A percentile compares a stretch with the other conserved stretches of the same genome.
Evolutionary conservation across 2,329 filamentous ascomycete genomes (phyloP).

Genomic region (Aspergillus latus): DNA sequence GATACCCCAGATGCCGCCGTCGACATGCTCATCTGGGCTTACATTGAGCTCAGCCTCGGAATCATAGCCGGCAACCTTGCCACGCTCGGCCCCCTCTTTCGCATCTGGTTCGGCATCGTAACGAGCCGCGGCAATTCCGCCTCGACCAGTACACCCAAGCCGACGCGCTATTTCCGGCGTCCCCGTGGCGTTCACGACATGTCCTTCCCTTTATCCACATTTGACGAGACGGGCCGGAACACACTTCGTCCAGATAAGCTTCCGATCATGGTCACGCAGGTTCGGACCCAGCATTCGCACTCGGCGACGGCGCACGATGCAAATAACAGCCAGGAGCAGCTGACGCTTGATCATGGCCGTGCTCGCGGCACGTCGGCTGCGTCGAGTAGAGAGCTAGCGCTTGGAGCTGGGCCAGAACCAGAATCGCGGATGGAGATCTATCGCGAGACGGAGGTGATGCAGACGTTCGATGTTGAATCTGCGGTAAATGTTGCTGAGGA

Average conservation of each 20-base stretch:
- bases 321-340: slow-evolving; percentile 31
- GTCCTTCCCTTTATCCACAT: slow-evolving; percentile 27
- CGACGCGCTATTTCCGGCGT: slow-evolving; percentile 16
- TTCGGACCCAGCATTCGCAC: slow-evolving; percentile 24
- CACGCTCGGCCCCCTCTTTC: slow-evolving; percentile 51
- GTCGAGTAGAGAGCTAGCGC: background rate
- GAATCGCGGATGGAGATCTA: background rate
- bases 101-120: slow-evolving; percentile 24
- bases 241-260: slow-evolving; percentile 32
- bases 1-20: slow-evolving; percentile 39
- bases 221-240: slow-evolving; percentile 22
- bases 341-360: slow-evolving; percentile 17
- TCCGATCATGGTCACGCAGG: slow-evolving; percentile 31
- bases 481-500: background rate
- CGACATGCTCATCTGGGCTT: slow-evolving; percentile 45
- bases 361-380: background rate
- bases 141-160: slow-evolving; percentile 21
- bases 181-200: slow-evolving; percentile 21
- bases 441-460: background rate
- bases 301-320: slow-evolving; percentile 19
- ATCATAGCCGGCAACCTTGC: slow-evolving; percentile 50
- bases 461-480: slow-evolving; percentile 1
- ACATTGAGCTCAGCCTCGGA: slow-evolving; percentile 36
- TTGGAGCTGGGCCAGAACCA: too few species aligned
- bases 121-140: slow-evolving; percentile 20